Base-by-base conservation (phyloP, 2,329 filamentous ascomycete genomes). In the Xylaria sp. region DNA sequence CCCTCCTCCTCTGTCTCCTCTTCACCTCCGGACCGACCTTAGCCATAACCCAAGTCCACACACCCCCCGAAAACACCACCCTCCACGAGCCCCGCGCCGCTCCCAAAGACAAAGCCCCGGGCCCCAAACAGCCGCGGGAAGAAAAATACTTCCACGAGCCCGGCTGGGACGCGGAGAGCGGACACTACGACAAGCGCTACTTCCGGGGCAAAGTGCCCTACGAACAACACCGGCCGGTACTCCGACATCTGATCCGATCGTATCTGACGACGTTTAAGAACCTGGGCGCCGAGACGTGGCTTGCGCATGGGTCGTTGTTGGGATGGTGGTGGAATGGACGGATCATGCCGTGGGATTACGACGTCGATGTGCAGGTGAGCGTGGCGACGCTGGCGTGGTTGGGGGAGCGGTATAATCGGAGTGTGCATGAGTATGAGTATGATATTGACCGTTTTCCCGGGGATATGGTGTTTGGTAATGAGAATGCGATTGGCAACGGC, bases 281-380 rank as follows among this genome's bases (percentile, higher is more conserved):
- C 16, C 78, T 87, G 57, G 83, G 84, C 5, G 75, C 91, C 63
- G 89, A 93, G 74, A 93, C 91, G 0, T 94, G 91, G 91, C 84
- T 95, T 60, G 90, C 91, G 46, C 91, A 95, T 73, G 91, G 91
- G 53, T 92, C 90, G 3, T 76, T 94, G 54, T 77, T 95, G 19
- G 91, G 90, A 10, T 95, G 91, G 91, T 94, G 89, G 89, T 95
- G 91, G 91, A 93, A 91, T 71, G 82, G 79, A 48, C 76, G 84
- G 74, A 85, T 90, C 70, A 84, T 92, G 76, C 89, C 90, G 0
- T 92, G 90, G 90, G 90, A 94, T 73, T 89, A 86, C 77, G 91
- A 95, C 72, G 78, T 94, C 51, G 91, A 95, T 73, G 89, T 90
- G 0, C 91, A 94, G 74, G 85, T 94, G 34, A 84, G 85, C 16